Evolutionary conservation across 805 yeast genomes (phyloP).

Genomic region (Sugiyamaella americana): DNA sequence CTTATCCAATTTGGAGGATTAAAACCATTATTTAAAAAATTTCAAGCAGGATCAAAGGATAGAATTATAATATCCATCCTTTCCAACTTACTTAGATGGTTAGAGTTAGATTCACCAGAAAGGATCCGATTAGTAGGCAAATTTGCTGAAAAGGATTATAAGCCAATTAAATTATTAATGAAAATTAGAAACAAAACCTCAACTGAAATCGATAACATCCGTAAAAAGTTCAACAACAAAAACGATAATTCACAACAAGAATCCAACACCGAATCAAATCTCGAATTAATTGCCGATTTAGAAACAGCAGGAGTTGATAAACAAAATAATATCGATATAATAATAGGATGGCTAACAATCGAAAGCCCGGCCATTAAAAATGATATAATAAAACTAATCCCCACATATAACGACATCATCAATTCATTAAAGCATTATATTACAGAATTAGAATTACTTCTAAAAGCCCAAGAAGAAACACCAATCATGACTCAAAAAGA

Average conservation of each 20-base stretch:
- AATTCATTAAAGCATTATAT: neutral
- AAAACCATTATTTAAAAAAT: slow-evolving; percentile 11
- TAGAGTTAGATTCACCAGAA: slow-evolving; percentile 13
- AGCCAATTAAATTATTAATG: neutral
- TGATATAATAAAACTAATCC: neutral
- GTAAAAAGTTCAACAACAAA: neutral
- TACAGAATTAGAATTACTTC: neutral
- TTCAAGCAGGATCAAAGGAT: slow-evolving; percentile 1
- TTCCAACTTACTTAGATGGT: slow-evolving; percentile 12
- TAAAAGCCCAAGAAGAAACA: neutral
- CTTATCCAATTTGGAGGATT: slow-evolving; percentile 16
- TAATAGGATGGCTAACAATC: slow-evolving; percentile 6
- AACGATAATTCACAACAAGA: neutral
- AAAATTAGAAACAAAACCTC: neutral
- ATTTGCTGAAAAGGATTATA: slow-evolving; percentile 5
- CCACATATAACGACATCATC: too few species aligned
- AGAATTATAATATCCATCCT: slow-evolving; percentile 8
- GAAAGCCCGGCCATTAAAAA: neutral
- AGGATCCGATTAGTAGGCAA: slow-evolving; percentile 12
- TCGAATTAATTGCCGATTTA: neutral
- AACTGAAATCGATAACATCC: neutral
- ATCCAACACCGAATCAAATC: too few species aligned
- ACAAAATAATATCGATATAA: slow-evolving; percentile 2
- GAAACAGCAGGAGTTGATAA: neutral
- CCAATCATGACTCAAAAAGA: neutral